Base-by-base conservation (phyloP, 176 grass and related monocot species). In the Calamus simplicifolius region DNA sequence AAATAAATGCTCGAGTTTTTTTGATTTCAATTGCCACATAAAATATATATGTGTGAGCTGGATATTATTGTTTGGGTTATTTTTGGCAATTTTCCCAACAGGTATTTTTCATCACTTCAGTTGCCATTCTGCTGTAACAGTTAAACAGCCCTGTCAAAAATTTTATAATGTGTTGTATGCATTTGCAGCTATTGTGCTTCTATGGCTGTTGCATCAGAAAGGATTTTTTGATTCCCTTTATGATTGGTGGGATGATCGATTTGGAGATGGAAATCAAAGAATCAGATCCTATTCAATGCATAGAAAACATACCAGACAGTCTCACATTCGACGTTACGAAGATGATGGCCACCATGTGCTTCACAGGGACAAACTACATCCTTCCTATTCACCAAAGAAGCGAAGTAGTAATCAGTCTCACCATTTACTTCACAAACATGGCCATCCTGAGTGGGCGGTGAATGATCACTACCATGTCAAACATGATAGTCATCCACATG, bases 131-230 rank as follows among this genome's bases (percentile, higher is more conserved):
- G 10, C 35, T 43, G 12, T 43, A 12, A 10, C 35, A 43, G 35
- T 43, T 43, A 43, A 12, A 2, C 35, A 43, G 2, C 8, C 35
- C 2, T 43, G 12, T 43, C 35, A 43, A 7, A 43, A 13, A 12
- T 43, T 43, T 13, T 43, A 10, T 12, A 43, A 43, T 43, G 8
- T 0, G 35, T 4, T 58, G 6, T 15, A 7, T 4, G 66, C 14
- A 8, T 50, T 51, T 78, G 49, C 59, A 95, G 85, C 63, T 29
- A 50, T 50, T 51, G 55, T 80, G 26, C 56, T 86, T 29, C 29
- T 86, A 61, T 86, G 85, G 82, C 49, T 95, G 58, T 56, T 95
- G 25, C 85, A 89, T 71, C 79, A 78, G 58, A 83, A 86, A 61
- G 90, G 90, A 10, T 62, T 89, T 26, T 89, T 89, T 63, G 85